Conservation (phyloP, 306 rosid genomes). For the Erythrophleum fordii region DNA sequence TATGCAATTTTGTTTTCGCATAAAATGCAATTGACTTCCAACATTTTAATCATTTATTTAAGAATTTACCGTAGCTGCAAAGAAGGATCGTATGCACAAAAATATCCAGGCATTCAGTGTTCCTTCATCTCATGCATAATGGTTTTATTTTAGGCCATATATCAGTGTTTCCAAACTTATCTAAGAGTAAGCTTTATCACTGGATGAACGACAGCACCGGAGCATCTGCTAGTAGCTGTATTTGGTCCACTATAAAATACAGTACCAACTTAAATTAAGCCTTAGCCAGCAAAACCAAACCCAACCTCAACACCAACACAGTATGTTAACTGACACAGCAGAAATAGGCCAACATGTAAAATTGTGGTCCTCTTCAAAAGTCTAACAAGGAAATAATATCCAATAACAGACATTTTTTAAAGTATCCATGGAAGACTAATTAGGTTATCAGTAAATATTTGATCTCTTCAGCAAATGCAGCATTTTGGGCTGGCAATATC, state of each 20-base stretch:
- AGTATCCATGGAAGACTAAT: conserved; percentile 13
- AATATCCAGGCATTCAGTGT: conserved; percentile 12
- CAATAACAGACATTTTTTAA: not conserved
- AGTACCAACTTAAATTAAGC: not conserved
- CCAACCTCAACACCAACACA: not conserved
- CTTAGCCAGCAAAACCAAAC: not conserved
- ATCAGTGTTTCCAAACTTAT: conserved; percentile 12
- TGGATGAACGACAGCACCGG: conserved; percentile 4
- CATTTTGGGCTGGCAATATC: not conserved
- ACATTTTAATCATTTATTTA: conserved; percentile 19
- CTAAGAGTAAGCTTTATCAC: conserved; percentile 6
- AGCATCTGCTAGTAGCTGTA: conserved; percentile 18
- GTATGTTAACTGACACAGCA: not conserved
- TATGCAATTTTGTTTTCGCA: conserved; percentile 26
- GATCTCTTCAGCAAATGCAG: not conserved
- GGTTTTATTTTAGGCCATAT: not conserved
- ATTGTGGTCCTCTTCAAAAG: not conserved
- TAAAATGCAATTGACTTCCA: conserved; percentile 32
- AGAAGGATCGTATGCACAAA: conserved; percentile 18
- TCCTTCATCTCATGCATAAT: conserved; percentile 21
- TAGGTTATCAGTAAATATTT: not conserved
- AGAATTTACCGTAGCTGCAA: conserved; percentile 23
- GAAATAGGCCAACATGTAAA: not conserved
- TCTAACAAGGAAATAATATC: conserved; percentile 23
- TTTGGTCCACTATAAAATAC: conserved; percentile 15